Conservation (phyloP, 2,329 filamentous ascomycete genomes). For the Colletotrichum chrysophilum region DNA sequence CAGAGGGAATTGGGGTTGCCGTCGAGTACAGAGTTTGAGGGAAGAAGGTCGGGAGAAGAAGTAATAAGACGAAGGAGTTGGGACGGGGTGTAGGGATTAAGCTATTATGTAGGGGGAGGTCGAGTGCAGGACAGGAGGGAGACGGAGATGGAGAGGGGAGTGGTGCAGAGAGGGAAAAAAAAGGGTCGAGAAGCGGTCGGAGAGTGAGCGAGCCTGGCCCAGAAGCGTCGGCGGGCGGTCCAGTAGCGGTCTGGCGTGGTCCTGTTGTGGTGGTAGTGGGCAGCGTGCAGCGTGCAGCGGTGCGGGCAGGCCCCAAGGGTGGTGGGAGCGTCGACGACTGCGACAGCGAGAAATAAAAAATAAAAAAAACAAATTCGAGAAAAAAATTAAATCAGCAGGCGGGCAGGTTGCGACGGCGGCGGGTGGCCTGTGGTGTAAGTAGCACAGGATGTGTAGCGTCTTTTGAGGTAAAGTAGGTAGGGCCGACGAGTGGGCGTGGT, state of each 20-base stretch:
- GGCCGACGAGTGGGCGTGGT: conserved; percentile 15
- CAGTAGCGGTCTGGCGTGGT: conserved; percentile 14
- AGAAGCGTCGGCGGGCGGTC: not conserved
- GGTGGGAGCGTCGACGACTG: not conserved
- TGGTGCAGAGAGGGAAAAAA: not conserved
- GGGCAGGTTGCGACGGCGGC: conserved; percentile 3
- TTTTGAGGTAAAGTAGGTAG: conserved; percentile 15
- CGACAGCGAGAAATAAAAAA: not conserved
- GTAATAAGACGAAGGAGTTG: conserved; percentile 10
- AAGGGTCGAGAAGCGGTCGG: not conserved
- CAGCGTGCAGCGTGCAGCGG: not conserved
- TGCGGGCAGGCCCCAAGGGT: not conserved
- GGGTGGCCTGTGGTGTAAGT: conserved; percentile 8
- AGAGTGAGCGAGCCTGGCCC: not conserved
- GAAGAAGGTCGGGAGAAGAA: not conserved
- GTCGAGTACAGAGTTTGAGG: not conserved
- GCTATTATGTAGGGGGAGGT: conserved; percentile 16
- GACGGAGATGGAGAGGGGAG: not conserved
- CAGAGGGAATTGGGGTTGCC: not conserved
- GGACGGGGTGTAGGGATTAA: conserved; percentile 20
- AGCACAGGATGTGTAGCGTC: conserved; percentile 21
- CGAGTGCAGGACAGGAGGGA: not conserved
- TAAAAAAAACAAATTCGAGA: not conserved
- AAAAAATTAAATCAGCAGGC: not conserved
- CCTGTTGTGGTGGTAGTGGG: not conserved